phyloP scores from a whole-genome alignment of 257 asterid genomes.

The Ocimum tenuiflorum region DNA sequence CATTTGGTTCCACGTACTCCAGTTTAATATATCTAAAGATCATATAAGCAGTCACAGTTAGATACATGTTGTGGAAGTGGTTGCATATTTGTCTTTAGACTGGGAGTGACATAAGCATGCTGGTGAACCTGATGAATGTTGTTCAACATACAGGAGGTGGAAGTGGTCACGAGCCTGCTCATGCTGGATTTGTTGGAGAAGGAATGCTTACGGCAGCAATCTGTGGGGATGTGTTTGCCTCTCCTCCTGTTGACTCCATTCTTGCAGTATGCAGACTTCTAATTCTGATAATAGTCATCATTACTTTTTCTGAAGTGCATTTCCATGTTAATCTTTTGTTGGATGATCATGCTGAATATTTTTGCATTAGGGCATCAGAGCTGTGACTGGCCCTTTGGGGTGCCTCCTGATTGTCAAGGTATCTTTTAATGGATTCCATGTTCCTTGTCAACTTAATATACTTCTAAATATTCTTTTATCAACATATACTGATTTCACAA shows the following conservation, averaged over 20 bases:
- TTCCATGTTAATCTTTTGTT: conserved; percentile 8
- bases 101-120: conserved; percentile 3
- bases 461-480: neutral
- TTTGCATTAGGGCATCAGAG: conserved; percentile 70
- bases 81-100: too few species aligned
- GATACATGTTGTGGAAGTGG: too few species aligned
- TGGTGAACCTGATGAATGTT: conserved; percentile 14
- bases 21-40: neutral
- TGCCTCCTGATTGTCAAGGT: conserved; percentile 95
- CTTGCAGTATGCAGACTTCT: conserved; percentile 67
- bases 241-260: conserved; percentile 87
- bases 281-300: neutral
- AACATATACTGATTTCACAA: neutral
- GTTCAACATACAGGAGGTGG: conserved; percentile 72
- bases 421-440: conserved; percentile 10
- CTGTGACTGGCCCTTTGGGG: conserved; percentile 88
- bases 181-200: conserved; percentile 98
- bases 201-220: conserved; percentile 99
- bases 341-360: conserved; percentile 15
- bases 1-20: conserved; percentile 8
- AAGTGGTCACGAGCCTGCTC: conserved; percentile 99
- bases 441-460: conserved; percentile 1
- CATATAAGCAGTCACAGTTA: neutral
- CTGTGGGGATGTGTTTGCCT: conserved; percentile 95
- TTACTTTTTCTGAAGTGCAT: conserved; percentile 3